Evolutionary conservation across 768 basidiomycete genomes (phyloP).

Genomic region (Leccinum pellstonianum): DNA sequence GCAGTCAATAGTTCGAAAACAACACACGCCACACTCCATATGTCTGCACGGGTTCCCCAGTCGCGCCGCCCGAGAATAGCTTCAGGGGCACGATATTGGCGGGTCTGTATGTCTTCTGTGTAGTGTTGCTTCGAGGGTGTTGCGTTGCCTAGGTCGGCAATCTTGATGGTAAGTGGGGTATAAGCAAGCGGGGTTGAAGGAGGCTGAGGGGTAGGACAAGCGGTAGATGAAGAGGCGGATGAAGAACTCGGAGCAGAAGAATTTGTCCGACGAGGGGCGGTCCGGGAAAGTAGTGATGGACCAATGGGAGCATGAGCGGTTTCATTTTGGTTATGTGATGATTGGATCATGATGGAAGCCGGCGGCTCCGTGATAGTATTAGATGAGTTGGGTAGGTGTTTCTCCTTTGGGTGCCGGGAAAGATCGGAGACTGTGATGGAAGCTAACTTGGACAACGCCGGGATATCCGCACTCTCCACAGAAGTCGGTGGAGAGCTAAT

Average conservation of each 20-base stretch:
- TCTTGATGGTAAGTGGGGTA: slow-evolving; percentile 77
- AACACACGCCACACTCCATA: slow-evolving; percentile 91
- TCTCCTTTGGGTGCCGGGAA: slow-evolving; percentile 1
- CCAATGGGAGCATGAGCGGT: slow-evolving; percentile 32
- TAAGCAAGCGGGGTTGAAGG: slow-evolving; percentile 19
- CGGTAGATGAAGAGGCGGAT: slow-evolving; percentile 19
- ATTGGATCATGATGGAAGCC: slow-evolving; percentile 28
- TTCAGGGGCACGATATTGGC: slow-evolving; percentile 93
- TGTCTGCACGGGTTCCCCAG: slow-evolving; percentile 84
- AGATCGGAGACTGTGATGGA: slow-evolving; percentile 22
- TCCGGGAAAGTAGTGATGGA: slow-evolving; percentile 63
- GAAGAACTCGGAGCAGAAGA: slow-evolving; percentile 21
- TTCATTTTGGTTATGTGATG: slow-evolving; percentile 18
- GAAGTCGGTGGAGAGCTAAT: slow-evolving; percentile 62
- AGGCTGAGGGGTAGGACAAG: slow-evolving; percentile 25
- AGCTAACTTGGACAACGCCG: slow-evolving; percentile 37
- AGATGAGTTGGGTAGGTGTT: background rate
- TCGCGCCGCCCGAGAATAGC: slow-evolving; percentile 85
- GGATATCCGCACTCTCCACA: slow-evolving; percentile 34
- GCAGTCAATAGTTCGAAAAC: slow-evolving; percentile 90
- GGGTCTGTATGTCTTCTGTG: slow-evolving; percentile 95
- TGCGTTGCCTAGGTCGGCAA: slow-evolving; percentile 92
- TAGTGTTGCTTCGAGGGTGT: slow-evolving; percentile 88
- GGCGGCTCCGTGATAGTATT: slow-evolving; percentile 5
- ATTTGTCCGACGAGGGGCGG: slow-evolving; percentile 43